Evolutionary conservation across 768 basidiomycete species (phyloP).

Genomic region (Astraeus odoratus): DNA sequence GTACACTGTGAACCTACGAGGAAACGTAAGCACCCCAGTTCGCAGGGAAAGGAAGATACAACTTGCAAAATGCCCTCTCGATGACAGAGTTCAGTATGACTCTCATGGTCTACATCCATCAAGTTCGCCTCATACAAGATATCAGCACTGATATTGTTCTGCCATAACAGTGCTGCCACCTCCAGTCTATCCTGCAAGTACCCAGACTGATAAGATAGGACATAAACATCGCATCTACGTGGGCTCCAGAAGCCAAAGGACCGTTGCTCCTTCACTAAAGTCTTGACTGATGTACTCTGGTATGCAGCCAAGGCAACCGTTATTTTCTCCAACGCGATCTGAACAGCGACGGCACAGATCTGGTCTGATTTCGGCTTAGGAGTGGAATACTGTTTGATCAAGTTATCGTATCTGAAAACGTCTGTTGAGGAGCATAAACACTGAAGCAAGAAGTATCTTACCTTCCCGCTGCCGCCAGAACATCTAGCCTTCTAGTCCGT

Average conservation of each 20-base stretch:
- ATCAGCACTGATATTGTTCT: slow-evolving; percentile 77
- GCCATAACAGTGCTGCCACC: slow-evolving; percentile 71
- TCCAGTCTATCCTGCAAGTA: slow-evolving; percentile 73
- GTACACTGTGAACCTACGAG: slow-evolving; percentile 45
- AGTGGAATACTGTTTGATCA: slow-evolving; percentile 56
- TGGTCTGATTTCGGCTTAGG: slow-evolving; percentile 46
- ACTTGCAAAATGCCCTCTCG: slow-evolving; percentile 79
- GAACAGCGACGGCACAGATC: slow-evolving; percentile 64
- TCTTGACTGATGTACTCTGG: slow-evolving; percentile 59
- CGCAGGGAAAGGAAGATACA: not conserved
- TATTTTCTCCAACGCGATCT: slow-evolving; percentile 77
- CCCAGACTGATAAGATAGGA: slow-evolving; percentile 72
- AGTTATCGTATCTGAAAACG: slow-evolving; percentile 56
- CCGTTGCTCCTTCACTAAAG: slow-evolving; percentile 66
- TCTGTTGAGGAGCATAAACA: not conserved
- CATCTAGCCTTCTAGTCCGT: slow-evolving; percentile 56
- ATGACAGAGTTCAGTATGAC: slow-evolving; percentile 58
- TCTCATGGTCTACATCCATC: slow-evolving; percentile 55
- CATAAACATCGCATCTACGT: slow-evolving; percentile 81
- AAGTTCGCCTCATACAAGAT: slow-evolving; percentile 80
- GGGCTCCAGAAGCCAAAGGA: slow-evolving; percentile 90
- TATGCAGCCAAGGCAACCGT: slow-evolving; percentile 59
- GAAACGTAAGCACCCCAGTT: slow-evolving; percentile 32
- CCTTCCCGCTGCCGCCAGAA: slow-evolving; percentile 81
- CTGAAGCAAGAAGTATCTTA: slow-evolving; percentile 23